Base-by-base conservation (phyloP, 495 filamentous ascomycete genomes). In the Haplographium delicatum region DNA sequence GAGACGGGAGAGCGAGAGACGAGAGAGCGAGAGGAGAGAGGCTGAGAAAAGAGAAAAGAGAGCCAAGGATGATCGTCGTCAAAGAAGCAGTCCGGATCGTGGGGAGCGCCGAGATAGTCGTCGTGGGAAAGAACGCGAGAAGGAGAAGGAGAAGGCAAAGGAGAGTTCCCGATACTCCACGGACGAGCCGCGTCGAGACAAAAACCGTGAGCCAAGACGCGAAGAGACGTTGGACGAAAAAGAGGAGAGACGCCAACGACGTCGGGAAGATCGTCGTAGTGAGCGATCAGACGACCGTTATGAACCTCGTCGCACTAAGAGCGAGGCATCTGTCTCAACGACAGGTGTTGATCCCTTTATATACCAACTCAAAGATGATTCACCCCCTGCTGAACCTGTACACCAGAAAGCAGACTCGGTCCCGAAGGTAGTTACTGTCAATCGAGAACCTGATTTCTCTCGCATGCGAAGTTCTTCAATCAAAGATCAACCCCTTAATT, bases 321-420 rank as follows among this genome's bases (percentile, higher is more conserved):
- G 50, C 28, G 56, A 59, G 26, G 31, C 38, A 33, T 20, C 47
- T 25, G 37, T 43, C 1, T 18, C 44, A 23, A 50, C 62, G 38
- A 57, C 50, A 5, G 42, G 62, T 10, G 50, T 75, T 47, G 72
- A 79, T 54, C 71, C 73, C 13, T 78, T 78, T 58, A 66, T 73
- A 50, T 78, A 58, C 42, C 76, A 75, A 55, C 74, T 76, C 49
- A 24, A 62, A 11, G 65, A 72, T 41, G 69, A 74, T 59, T n/a
- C 71, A 65, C 26, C 57, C 50, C 46, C 56, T 58, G 42, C 62
- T 62, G 28, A 41, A 65, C 37, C 41, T 6, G 20, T 39, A 18
- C 39, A 35, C 10, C 44, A 33, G 23, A 54, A 43, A 37, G 24
- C 11, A 11, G 30, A 44, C 4, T 49, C 60, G 8, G 69, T 70